These are phyloP conservation scores for Metschnikowia chrysomelidarum DNA, from an alignment of 805 yeast species.

Conservation along the genomic window DNA sequence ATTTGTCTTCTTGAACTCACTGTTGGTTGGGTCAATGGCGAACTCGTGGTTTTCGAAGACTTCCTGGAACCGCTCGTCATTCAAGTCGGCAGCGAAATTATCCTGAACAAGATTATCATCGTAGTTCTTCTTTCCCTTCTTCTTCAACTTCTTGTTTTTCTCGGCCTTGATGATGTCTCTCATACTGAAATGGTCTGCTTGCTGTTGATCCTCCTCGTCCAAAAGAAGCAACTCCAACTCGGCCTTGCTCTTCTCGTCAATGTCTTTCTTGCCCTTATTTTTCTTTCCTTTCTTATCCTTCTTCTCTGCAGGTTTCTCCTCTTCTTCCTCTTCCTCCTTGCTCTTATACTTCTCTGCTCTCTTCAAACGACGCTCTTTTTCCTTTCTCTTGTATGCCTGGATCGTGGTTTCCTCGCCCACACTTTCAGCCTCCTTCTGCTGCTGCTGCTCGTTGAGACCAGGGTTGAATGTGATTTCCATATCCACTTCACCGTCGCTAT, in stretches of 20 bases:
- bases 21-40: constrained; percentile 90
- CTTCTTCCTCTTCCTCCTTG: constrained; percentile 50
- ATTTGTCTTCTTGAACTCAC: constrained; percentile 84
- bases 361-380: constrained; percentile 85
- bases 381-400: constrained; percentile 78
- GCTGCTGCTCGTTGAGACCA: constrained; percentile 50
- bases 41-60: constrained; percentile 82
- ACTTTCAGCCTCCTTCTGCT: constrained; percentile 31
- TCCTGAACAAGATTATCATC: constrained; percentile 49
- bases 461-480: constrained; percentile 97
- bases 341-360: constrained; percentile 77
- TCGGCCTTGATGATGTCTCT: constrained; percentile 75
- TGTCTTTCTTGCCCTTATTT: constrained; percentile 6
- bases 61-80: constrained; percentile 83
- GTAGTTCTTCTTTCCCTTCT: constrained; percentile 46
- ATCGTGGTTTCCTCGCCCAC: constrained; percentile 69
- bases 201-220: constrained; percentile 50
- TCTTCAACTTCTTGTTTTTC: constrained; percentile 52
- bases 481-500: constrained; percentile 62
- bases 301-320: constrained; percentile 26
- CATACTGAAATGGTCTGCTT: constrained; percentile 69
- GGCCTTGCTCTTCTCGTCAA: constrained; percentile 42
- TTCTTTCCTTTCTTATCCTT: constrained; percentile 21
- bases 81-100: constrained; percentile 63
- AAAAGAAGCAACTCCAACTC: constrained; percentile 73